These are phyloP conservation scores for Microcos paniculata DNA, from an alignment of 345 rosid genomes.

Conservation along the genomic window DNA sequence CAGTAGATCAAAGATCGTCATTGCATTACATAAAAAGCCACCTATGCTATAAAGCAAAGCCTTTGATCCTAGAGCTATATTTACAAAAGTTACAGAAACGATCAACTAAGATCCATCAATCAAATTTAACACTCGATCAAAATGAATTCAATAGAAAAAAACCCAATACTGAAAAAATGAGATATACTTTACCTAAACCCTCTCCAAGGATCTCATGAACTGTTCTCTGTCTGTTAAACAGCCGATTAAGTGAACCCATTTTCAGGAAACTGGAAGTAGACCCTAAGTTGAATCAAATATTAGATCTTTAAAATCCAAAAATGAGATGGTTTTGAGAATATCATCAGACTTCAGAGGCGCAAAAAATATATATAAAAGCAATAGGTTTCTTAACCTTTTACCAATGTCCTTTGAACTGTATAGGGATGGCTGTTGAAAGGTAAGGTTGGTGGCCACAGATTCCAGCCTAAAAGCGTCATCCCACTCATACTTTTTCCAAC, in stretches of 20 bases:
- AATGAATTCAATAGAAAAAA: not conserved
- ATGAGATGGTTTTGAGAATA: constrained; percentile 13
- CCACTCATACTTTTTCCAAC: constrained; percentile 24
- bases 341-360: constrained; percentile 14
- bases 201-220: constrained; percentile 86
- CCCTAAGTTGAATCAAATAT: constrained; percentile 28
- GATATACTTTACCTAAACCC: constrained; percentile 55
- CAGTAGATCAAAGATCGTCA: constrained; percentile 10
- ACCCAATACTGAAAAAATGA: not conserved
- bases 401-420: not conserved
- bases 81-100: not conserved
- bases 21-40: not conserved
- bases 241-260: constrained; percentile 63
- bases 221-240: constrained; percentile 66
- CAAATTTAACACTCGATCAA: not conserved
- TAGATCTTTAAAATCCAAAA: constrained; percentile 44
- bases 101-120: constrained; percentile 2
- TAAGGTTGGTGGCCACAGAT: constrained; percentile 28
- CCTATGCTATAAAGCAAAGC: not conserved
- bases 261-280: constrained; percentile 13
- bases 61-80: not conserved
- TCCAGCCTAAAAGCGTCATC: constrained; percentile 67
- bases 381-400: not conserved
- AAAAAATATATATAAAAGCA: not conserved
- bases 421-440: constrained; percentile 13